Evolutionary conservation across 2,329 filamentous ascomycete species (phyloP), one percentile per base, ranked within the genome.

Genomic region (Spiromastix sp.): DNA sequence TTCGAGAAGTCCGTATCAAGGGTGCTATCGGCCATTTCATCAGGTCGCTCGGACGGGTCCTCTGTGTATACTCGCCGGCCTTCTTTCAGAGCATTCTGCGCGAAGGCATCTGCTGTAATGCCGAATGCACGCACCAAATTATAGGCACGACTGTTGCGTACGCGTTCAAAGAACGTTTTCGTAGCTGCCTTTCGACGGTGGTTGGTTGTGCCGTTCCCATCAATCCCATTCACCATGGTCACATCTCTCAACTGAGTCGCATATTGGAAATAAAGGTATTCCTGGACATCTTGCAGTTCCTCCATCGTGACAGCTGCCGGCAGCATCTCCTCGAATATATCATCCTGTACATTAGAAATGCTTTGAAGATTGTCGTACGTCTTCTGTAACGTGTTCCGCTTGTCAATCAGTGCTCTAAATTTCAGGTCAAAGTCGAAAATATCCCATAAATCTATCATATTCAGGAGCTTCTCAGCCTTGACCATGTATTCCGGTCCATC

Each of bases 231-330:
- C 41, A 77, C 70, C 12, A 76, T 65, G 10, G 79, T 74, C 31
- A 93, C 61, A 43, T 96, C 87, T 54, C 84, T 89, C 32, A 96
- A 68, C 55, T 93, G 78, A 3, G 77, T 68, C 4, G 83, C 77
- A 50, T 96, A 96, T 51, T 87, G 82, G 60, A 98, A 98, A 52
- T 96, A 86, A 35, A 96, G 67, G 50, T 96, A 96, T 52, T 98
- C 91, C 54, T 96, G 89, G 15, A 98, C 64, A 57, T 98, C 91
- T 55, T 98, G 91, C 12, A 98, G 71, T 55, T 98, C 91, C 55
- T 98, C 91, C 70, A 95, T 87, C 0, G 82, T 89, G 4, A 76
- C 76, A 3, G 87, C 86, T 39, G 77, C 70, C 1, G 73, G 70
- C n/a, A 91, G 72, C 70, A 95, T 79, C 46, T 87, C 79, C 30